Conservation (phyloP, 2,329 filamentous ascomycete species). For the Shiraia bambusicola region DNA sequence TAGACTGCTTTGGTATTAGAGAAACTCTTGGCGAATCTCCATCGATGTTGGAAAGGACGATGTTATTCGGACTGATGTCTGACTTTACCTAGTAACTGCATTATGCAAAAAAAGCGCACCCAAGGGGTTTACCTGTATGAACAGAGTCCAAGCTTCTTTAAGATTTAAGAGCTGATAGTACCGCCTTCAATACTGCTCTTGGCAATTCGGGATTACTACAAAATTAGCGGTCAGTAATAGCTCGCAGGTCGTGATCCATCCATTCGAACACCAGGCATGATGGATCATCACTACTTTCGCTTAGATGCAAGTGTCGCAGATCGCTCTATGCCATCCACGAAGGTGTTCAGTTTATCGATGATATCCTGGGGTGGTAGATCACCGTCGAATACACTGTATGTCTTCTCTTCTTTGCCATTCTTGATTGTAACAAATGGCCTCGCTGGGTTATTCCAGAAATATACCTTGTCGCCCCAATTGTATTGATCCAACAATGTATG, state of each 20-base stretch:
- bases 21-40: too few relatives aligned
- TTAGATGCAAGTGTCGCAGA: conserved; percentile 14
- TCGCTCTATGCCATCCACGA: too few relatives aligned
- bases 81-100: conserved; percentile 1
- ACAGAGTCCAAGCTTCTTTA: conserved; percentile 9
- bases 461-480: conserved; percentile 3
- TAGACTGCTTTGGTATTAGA: too few relatives aligned
- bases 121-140: conserved; percentile 20
- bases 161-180: conserved; percentile 13
- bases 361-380: conserved; percentile 1
- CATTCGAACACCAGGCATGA: conserved; percentile 24
- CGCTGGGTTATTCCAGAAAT: conserved; percentile 5
- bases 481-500: neutral
- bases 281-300: conserved; percentile 6
- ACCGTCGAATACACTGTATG: neutral
- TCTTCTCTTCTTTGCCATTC: neutral
- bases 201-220: conserved; percentile 12
- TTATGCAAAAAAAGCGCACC: neutral
- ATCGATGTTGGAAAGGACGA: conserved; percentile 17
- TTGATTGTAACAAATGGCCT: neutral
- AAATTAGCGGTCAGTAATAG: neutral
- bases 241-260: conserved; percentile 20
- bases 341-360: neutral
- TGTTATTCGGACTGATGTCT: conserved; percentile 25
- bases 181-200: conserved; percentile 12